Evolutionary conservation across 352 stramenopile genomes (phyloP), one percentile per base, ranked within the genome.

Genomic region (Pythium dissimile): DNA sequence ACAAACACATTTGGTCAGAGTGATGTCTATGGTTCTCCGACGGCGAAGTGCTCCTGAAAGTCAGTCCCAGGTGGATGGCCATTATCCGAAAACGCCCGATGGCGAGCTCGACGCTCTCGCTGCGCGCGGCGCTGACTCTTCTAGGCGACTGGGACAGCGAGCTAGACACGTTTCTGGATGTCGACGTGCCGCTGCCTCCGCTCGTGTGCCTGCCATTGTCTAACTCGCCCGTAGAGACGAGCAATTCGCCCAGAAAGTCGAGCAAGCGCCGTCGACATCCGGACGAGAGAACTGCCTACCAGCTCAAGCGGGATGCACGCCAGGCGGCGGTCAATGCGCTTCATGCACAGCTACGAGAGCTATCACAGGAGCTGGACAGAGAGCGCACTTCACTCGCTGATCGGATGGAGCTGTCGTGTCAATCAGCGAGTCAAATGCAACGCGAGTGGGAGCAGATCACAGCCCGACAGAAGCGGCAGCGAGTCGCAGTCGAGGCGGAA

Each of bases 381-480:
- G 53, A 47, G 34, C 15, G 43, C 13, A 28, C 39, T 0, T 39
- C 32, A 7, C 7, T 47, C 15, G 37, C 27, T 8, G 1, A 27
- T 2, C 26, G 24, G 3, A 6, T 3, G 13, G 21, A 16, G 15
- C 3, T 9, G 18, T 5, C n/a, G 12, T 41, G n/a, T 10, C 30
- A 54, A 2, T 43, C n/a, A n/a, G 38, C 3, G 18, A 15, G 7
- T 31, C 24, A 27, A 37, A 12, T 39, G 6, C 5, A 12, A 32
- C 53, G 26, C 18, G 54, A 62, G 8, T 62, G 54, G 34, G 28
- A 56, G 35, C 31, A 20, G 35, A 62, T 62, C 11, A 21, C 30
- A 0, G 2, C n/a, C 1, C 28, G 38, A 35, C 49, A 56, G 24
- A 56, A 56, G 37, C 49, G 26, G 15, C 49, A 56, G 49, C 49